A percentile compares a stretch with the other conserved stretches of the same genome.
phyloP scores from a whole-genome alignment of 306 rosid genomes.

The Castanea mollissima region DNA sequence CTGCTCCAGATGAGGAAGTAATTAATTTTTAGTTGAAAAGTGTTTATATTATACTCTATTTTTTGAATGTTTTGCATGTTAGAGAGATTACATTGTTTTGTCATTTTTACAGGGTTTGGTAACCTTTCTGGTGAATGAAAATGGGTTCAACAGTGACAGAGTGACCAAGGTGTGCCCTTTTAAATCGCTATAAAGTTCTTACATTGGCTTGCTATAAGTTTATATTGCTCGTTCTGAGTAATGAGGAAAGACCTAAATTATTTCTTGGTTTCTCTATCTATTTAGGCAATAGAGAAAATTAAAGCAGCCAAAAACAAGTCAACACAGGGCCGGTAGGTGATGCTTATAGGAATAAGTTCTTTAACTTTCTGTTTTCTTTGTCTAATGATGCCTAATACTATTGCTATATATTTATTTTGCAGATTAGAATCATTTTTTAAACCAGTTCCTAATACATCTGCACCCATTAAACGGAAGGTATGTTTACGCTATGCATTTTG shows the following conservation, averaged over 20 bases:
- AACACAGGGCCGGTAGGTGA: constrained; percentile 85
- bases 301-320: constrained; percentile 94
- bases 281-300: constrained; percentile 89
- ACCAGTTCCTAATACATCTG: constrained; percentile 60
- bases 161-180: constrained; percentile 69
- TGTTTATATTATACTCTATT: neutral
- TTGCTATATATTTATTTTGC: constrained; percentile 26
- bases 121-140: constrained; percentile 82
- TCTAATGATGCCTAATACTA: constrained; percentile 3
- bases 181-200: constrained; percentile 3
- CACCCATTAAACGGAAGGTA: constrained; percentile 86
- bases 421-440: constrained; percentile 93
- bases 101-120: constrained; percentile 66
- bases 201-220: constrained; percentile 18
- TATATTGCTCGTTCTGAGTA: constrained; percentile 16
- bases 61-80: constrained; percentile 19
- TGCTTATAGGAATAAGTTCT: constrained; percentile 13
- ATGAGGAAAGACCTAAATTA: neutral
- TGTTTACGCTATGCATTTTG: constrained; percentile 9
- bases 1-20: constrained; percentile 94
- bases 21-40: constrained; percentile 20
- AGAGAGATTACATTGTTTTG: constrained; percentile 21
- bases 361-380: constrained; percentile 6
- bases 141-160: constrained; percentile 90
- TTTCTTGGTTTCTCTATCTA: constrained; percentile 26